Evolutionary conservation across 257 asterid species (phyloP).

Genomic region (Mitragyna speciosa): DNA sequence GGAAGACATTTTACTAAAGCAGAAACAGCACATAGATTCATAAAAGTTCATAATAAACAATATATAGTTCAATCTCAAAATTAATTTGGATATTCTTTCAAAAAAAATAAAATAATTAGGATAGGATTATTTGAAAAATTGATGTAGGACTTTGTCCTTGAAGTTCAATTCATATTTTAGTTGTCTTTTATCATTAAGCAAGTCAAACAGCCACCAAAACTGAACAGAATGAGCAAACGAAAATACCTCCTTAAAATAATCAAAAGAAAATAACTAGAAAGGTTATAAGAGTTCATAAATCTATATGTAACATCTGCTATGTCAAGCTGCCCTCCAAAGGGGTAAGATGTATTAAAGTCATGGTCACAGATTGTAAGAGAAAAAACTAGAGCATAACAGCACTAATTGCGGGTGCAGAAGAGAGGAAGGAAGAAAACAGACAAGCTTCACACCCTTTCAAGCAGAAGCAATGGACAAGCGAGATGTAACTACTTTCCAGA

Average conservation of each 20-base stretch:
- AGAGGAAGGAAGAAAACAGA: background rate
- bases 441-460: conserved; percentile 12
- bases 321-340: background rate
- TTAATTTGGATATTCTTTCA: too few species aligned
- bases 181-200: background rate
- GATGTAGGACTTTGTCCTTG: too few species aligned
- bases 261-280: too few species aligned
- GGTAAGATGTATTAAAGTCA: background rate
- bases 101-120: too few species aligned
- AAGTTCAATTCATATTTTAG: background rate
- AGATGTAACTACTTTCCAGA: conserved; percentile 61
- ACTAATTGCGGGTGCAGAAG: background rate
- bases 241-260: background rate
- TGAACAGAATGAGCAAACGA: background rate
- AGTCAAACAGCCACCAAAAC: background rate
- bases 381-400: background rate
- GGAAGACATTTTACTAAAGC: background rate
- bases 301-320: background rate
- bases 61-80: too few species aligned
- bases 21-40: background rate
- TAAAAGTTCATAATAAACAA: background rate
- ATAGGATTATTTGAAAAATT: too few species aligned
- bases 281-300: background rate
- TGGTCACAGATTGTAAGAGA: background rate
- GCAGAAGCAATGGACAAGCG: conserved; percentile 18